A percentile compares a stretch with the other conserved stretches of the same genome.
Evolutionary conservation across 345 rosid species (phyloP).

Genomic region (Conringia planisiliqua): DNA sequence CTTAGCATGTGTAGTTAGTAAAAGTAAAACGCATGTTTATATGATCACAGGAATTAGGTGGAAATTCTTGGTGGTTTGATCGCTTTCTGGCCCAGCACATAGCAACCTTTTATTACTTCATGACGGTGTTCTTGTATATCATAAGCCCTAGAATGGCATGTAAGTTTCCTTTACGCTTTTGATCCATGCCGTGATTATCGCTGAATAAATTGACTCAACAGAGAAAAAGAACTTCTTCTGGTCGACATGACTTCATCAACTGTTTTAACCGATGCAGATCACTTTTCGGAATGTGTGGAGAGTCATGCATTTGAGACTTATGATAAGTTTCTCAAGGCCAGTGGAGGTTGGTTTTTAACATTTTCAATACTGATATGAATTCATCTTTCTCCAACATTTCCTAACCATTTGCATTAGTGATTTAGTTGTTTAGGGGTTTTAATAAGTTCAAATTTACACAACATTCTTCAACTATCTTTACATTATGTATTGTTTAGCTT

Average conservation of each 20-base stretch:
- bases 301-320: slow-evolving; percentile 89
- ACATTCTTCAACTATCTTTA: background rate
- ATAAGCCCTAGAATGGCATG: slow-evolving; percentile 99
- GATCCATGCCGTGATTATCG: background rate
- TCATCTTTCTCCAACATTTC: background rate
- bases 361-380: background rate
- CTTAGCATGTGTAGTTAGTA: background rate
- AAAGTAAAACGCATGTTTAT: slow-evolving; percentile 8
- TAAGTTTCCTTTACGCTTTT: slow-evolving; percentile 39
- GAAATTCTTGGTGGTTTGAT: slow-evolving; percentile 95
- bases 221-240: background rate
- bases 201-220: background rate
- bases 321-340: slow-evolving; percentile 85
- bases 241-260: background rate
- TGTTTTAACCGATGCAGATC: slow-evolving; percentile 53
- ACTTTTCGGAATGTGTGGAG: slow-evolving; percentile 94
- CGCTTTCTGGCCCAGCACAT: slow-evolving; percentile 84
- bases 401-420: background rate
- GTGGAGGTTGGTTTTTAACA: slow-evolving; percentile 58
- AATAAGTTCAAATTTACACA: background rate
- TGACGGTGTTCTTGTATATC: slow-evolving; percentile 86
- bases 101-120: slow-evolving; percentile 74
- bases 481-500: background rate
- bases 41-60: slow-evolving; percentile 89
- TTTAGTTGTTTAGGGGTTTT: background rate